Evolutionary conservation across 1,284 basidiomycete genomes (phyloP).

Genomic region (Ganoderma leucocontextum): DNA sequence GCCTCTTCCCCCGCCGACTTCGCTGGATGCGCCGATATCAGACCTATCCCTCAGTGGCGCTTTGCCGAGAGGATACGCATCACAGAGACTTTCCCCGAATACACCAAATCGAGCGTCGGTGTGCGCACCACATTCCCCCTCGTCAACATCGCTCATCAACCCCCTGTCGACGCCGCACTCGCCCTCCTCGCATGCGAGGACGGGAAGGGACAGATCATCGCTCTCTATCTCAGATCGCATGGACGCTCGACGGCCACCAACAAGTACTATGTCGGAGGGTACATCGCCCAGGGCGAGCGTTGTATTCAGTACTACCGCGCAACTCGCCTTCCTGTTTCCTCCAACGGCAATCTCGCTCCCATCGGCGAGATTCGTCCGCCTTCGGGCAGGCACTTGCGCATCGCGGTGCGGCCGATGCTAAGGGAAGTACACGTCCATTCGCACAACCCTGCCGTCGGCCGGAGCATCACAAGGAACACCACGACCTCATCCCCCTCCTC

Average conservation of each 20-base stretch:
- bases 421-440: conserved; percentile 23
- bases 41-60: conserved; percentile 13
- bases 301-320: conserved; percentile 26
- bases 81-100: conserved; percentile 22
- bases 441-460: neutral
- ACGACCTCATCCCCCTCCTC: neutral
- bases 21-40: conserved; percentile 19
- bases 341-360: neutral
- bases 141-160: conserved; percentile 11
- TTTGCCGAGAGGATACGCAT: conserved; percentile 15
- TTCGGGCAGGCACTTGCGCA: neutral
- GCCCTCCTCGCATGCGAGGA: conserved; percentile 26
- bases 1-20: conserved; percentile 27
- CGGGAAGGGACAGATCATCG: conserved; percentile 20
- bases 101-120: conserved; percentile 21
- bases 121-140: conserved; percentile 25
- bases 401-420: neutral
- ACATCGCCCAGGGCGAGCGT: conserved; percentile 24
- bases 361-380: neutral
- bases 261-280: conserved; percentile 26
- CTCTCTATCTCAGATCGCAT: conserved; percentile 24
- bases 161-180: conserved; percentile 13
- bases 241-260: neutral
- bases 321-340: conserved; percentile 14
- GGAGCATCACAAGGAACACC: neutral